phyloP scores from a whole-genome alignment of 768 basidiomycete species.

The Pilatotrama ljubarskyi region DNA sequence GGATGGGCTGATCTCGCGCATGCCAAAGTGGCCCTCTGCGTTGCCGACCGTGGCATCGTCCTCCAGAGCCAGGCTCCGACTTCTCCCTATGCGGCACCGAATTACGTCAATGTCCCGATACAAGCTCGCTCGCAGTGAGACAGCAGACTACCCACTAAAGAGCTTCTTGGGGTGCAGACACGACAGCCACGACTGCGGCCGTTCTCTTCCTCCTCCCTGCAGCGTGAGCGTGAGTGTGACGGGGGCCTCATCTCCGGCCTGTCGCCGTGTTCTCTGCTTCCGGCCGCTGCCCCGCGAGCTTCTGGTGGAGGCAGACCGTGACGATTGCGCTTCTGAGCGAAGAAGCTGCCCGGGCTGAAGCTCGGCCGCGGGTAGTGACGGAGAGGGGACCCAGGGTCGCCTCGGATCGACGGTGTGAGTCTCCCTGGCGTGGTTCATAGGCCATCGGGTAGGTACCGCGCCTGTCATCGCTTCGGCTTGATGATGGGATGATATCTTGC shows the following conservation, averaged over 20 bases:
- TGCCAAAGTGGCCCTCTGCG: neutral
- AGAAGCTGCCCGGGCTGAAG: neutral
- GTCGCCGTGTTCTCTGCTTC: slow-evolving; percentile 7
- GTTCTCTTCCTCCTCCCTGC: neutral
- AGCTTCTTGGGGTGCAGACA: slow-evolving; percentile 8
- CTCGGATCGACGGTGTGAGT: slow-evolving; percentile 19
- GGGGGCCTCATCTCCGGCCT: slow-evolving; percentile 6
- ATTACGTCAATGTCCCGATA: slow-evolving; percentile 16
- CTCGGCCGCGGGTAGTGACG: neutral
- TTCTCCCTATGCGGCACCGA: slow-evolving; percentile 6
- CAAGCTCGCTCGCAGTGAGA: neutral
- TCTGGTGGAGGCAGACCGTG: slow-evolving; percentile 5
- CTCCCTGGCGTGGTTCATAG: slow-evolving; percentile 15
- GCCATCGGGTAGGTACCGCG: slow-evolving; percentile 7
- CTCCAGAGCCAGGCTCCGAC: neutral
- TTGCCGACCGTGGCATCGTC: neutral
- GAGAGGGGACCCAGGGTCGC: slow-evolving; percentile 24
- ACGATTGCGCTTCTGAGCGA: neutral
- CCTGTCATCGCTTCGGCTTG: neutral
- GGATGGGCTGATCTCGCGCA: slow-evolving; percentile 27
- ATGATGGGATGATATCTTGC: neutral
- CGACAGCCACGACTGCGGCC: slow-evolving; percentile 15
- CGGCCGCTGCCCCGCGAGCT: neutral
- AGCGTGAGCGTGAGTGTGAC: neutral
- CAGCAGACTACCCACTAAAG: slow-evolving; percentile 13